Evolutionary conservation across 1,284 basidiomycete species (phyloP).

Genomic region (Rhizoctonia solani): DNA sequence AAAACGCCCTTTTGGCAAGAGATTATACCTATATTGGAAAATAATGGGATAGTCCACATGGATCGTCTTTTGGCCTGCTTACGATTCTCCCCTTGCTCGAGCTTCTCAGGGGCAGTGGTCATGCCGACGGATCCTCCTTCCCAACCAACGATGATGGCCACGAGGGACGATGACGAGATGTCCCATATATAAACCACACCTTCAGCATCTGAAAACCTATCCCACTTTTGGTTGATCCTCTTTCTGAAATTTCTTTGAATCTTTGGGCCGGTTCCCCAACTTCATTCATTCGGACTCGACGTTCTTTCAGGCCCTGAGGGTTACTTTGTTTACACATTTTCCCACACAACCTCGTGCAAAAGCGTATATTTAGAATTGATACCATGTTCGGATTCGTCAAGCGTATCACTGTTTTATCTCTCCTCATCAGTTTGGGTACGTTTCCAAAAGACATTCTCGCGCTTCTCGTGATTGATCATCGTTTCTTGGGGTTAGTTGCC

Average conservation of each 20-base stretch:
- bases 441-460: not conserved
- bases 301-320: conserved; percentile 31
- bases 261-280: conserved; percentile 20
- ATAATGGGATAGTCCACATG: no score
- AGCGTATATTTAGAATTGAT: not conserved
- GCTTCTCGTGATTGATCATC: not conserved
- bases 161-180: not conserved
- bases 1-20: no score
- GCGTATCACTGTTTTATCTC: not conserved
- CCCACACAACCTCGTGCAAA: not conserved
- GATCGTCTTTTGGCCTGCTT: no score
- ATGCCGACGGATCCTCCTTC: conserved; percentile 4
- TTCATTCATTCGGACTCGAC: conserved; percentile 12
- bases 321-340: not conserved
- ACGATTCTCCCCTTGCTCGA: no score
- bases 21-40: no score
- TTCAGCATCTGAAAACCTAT: not conserved
- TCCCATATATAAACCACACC: not conserved
- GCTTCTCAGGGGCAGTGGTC: conserved; percentile 14
- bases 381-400: conserved; percentile 16
- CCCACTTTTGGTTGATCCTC: not conserved
- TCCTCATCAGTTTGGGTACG: not conserved
- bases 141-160: not conserved
- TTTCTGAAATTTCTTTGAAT: conserved; percentile 9
- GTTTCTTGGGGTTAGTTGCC: not conserved